These are phyloP conservation scores for Cercospora brassicicola DNA, from an alignment of 2,329 filamentous ascomycete species.

Conservation along the genomic window DNA sequence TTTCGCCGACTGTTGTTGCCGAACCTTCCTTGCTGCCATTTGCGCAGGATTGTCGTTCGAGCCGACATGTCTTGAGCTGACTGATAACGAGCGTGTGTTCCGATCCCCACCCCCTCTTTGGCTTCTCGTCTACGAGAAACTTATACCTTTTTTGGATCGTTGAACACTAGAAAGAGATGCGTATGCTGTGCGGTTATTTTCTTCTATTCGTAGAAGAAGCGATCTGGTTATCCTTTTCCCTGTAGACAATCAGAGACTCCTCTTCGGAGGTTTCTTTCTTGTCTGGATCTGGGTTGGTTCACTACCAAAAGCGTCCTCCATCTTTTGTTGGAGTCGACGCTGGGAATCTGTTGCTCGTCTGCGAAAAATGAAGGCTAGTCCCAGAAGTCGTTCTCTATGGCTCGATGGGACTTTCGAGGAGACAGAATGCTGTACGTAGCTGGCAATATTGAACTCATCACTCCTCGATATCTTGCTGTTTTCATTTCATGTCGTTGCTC, in stretches of 20 bases:
- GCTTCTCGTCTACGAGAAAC: too few relatives aligned
- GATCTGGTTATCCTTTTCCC: slow-evolving; percentile 38
- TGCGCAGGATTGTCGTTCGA: slow-evolving; percentile 24
- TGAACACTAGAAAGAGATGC: slow-evolving; percentile 30
- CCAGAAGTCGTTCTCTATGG: background rate
- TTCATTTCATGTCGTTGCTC: background rate
- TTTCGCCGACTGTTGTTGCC: slow-evolving; percentile 32
- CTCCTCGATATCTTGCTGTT: slow-evolving; percentile 1
- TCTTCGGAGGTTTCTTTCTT: background rate
- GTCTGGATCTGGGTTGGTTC: slow-evolving; percentile 36
- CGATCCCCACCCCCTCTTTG: background rate
- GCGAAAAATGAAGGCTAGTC: background rate
- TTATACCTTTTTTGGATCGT: background rate
- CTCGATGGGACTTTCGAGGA: slow-evolving; percentile 15
- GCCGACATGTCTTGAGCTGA: slow-evolving; percentile 24
- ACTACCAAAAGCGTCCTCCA: slow-evolving; percentile 13
- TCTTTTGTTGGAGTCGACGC: slow-evolving; percentile 8
- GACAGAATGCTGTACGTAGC: slow-evolving; percentile 27
- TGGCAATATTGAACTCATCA: slow-evolving; percentile 12
- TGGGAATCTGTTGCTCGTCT: slow-evolving; percentile 24
- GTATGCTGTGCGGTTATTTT: slow-evolving; percentile 34
- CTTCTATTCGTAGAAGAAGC: slow-evolving; percentile 9
- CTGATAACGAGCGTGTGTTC: slow-evolving; percentile 34
- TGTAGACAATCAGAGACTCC: slow-evolving; percentile 13
- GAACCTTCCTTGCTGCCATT: slow-evolving; percentile 28